Percentiles rank a stretch among this genome's conserved stretches.
Evolutionary conservation across 2,329 filamentous ascomycete species (phyloP).

Genomic region (Rhynchosporium secalis): DNA sequence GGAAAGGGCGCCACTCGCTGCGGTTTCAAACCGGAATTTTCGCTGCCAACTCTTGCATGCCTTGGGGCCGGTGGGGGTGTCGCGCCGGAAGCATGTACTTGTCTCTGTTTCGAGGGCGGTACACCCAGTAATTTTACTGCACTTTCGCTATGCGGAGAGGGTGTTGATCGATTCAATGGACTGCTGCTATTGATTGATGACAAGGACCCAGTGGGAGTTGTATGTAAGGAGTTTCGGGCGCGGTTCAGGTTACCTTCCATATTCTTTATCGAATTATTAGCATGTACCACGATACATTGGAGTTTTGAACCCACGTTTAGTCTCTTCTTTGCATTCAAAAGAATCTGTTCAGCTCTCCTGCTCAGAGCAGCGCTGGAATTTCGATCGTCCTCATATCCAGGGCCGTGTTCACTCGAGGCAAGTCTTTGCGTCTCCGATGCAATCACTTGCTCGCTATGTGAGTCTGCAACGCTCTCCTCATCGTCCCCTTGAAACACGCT

Average conservation of each 20-base stretch:
- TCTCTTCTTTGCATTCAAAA: conserved; percentile 88
- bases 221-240: conserved; percentile 67
- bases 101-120: conserved; percentile 32
- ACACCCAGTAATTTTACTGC: conserved; percentile 27
- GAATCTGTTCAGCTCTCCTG: conserved; percentile 81
- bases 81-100: conserved; percentile 28
- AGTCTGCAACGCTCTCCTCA: conserved; percentile 59
- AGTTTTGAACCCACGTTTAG: conserved; percentile 66
- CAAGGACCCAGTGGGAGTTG: conserved; percentile 50
- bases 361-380: conserved; percentile 76
- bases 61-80: conserved; percentile 43
- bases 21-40: conserved; percentile 53
- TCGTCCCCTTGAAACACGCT: conserved; percentile 68
- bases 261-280: conserved; percentile 54
- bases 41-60: conserved; percentile 63
- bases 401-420: conserved; percentile 35
- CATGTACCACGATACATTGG: conserved; percentile 2
- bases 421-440: conserved; percentile 35
- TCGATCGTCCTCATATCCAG: conserved; percentile 54
- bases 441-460: conserved; percentile 38
- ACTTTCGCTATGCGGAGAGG: conserved; percentile 34
- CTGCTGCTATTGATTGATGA: conserved; percentile 44
- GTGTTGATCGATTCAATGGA: conserved; percentile 41
- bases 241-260: conserved; percentile 91
- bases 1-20: conserved; percentile 46